Base-by-base conservation (phyloP, 306 rosid genomes). In the Glycine soja region DNA sequence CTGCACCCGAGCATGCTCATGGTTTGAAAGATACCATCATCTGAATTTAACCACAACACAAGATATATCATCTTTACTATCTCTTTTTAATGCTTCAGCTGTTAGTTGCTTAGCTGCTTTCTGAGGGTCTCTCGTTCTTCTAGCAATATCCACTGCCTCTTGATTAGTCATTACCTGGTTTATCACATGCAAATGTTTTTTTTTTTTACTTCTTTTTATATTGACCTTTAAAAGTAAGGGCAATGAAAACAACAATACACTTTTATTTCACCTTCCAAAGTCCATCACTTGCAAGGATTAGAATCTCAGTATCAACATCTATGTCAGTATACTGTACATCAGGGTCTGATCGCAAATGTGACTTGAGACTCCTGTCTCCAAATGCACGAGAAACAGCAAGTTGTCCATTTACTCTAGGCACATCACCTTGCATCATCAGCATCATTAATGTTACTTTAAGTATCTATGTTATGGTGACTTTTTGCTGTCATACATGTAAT, bases 341-440 rank as follows among this genome's bases (percentile, higher is more conserved):
- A 0, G 97, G 97, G 74, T 95, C 97, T 5, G 97, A 92, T 56
- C 97, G 91, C 90, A 92, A 70, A 81, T 94, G 98, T 51, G 87
- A 88, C 88, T 94, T 94, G 15, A 94, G 97, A 85, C 97, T 94
- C 82, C 91, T 94, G 85, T 94, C 98, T 65, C 97, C 97, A 56
- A 94, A 94, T 67, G 98, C 98, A 16, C 97, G 97, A 70, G 98
- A 88, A 84, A 92, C 98, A 1, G 98, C 98, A 45, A 94, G 88
- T 87, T 94, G 97, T 15, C 98, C 98, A 11, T 94, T 94, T 70
- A 94, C 97, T 88, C 97, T 83, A 65, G 97, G 97, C 43, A 94
- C 97, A 48, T 94, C 98, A 84, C 97, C 97, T 92, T 38, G 65
- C 32, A 77, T 58, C 2, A 48, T 40, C 74, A 48, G 45, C 73